These are phyloP conservation scores for Sphagnum tenellum DNA, from an alignment of 225 moss, liverwort and hornwort genomes.

Conservation along the genomic window DNA sequence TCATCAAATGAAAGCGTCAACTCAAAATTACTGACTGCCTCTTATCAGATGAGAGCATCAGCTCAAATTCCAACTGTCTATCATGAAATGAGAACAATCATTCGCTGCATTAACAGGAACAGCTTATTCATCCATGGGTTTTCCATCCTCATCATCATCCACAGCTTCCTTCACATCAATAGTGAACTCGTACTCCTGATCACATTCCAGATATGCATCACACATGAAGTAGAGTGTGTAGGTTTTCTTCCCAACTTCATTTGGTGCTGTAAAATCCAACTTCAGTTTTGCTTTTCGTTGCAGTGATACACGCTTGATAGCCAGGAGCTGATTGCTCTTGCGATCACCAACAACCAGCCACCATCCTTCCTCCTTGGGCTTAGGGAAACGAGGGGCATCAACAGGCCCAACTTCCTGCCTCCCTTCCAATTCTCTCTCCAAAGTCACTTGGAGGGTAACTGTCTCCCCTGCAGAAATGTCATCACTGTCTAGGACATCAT, in stretches of 20 bases:
- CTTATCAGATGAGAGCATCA: no score
- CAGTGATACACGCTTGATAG: constrained; percentile 83
- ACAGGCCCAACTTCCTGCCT: constrained; percentile 76
- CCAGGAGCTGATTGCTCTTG: constrained; percentile 75
- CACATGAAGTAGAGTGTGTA: constrained; percentile 87
- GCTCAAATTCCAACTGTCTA: no score
- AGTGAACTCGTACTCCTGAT: constrained; percentile 85
- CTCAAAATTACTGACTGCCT: no score
- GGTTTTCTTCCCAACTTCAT: constrained; percentile 65
- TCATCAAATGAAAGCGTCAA: no score
- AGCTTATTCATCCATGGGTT: constrained; percentile 33
- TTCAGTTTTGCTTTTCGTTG: constrained; percentile 75
- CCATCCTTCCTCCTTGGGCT: constrained; percentile 95
- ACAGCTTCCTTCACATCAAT: constrained; percentile 80
- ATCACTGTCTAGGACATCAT: constrained; percentile 78
- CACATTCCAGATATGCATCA: constrained; percentile 89
- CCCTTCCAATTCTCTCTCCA: constrained; percentile 86
- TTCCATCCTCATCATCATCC: constrained; percentile 65
- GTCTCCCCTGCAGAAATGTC: constrained; percentile 82
- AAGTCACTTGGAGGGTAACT: constrained; percentile 75
- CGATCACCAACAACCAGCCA: constrained; percentile 91
- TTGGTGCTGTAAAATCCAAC: constrained; percentile 69
- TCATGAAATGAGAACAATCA: no score
- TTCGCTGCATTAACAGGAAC: background rate
- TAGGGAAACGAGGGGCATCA: constrained; percentile 84